Base-by-base conservation (phyloP, 352 stramenopile genomes). In the Pythium aquatile region DNA sequence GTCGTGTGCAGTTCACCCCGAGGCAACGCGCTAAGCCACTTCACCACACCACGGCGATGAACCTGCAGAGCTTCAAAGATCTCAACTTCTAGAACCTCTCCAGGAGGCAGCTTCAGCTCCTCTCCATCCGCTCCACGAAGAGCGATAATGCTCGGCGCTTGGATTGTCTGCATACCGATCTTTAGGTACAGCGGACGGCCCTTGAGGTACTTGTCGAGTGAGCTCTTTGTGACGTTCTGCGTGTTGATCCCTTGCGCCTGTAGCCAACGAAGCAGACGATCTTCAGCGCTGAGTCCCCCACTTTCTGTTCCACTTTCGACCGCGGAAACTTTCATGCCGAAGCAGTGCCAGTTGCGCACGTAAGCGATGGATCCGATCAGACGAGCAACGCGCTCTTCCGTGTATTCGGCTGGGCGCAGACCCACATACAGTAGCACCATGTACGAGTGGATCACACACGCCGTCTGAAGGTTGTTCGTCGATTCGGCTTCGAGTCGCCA, bases 341-440 rank as follows among this genome's bases (percentile, higher is more conserved):
- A 97, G 63, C 89, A 94, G 67, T 97, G 89, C 89, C 89, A 97
- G 64, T 96, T 97, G 26, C 88, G 85, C 29, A 97, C 83, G 39
- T 93, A 96, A 8, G 84, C 85, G 46, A 97, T 79, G 14, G 86
- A 94, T 5, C 87, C 87, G 47, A 96, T 77, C 69, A 96, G 81
- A 24, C 76, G 68, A 0, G 81, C 80, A 13, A 96, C 73, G 20
- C 85, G 82, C 20, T 90, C 72, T 14, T 65, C 33, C 8, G 85
- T 86, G 55, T 94, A 94, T 67, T 94, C 85, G 0, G 79, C 80
- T 39, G 72, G 54, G 0, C 79, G 79, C 54, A 96, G 73, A 42
- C 82, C 90, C 30, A 89, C 76, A 63, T 90, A 83, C 51, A 96
- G 63, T 35, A 90, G 55, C 35, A 74, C 76, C 5, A 94, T 67